A percentile compares a stretch with the other conserved stretches of the same genome.
These are phyloP conservation scores for Leucocoprinus sp. DNA, from an alignment of 768 basidiomycete species.

Conservation along the genomic window DNA sequence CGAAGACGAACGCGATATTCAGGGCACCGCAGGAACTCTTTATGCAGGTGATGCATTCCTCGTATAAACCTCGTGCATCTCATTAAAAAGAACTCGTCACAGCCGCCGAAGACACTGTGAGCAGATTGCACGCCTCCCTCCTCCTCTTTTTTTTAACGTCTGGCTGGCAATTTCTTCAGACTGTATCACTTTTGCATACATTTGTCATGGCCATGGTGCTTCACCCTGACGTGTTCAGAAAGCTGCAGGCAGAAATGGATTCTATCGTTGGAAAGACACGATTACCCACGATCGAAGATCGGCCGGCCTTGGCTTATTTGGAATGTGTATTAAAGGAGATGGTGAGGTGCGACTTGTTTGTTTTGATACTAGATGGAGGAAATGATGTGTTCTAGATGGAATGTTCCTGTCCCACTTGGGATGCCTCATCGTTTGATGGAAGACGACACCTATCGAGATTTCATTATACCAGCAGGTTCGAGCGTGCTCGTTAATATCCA, in stretches of 20 bases:
- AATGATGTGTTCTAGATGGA: slow-evolving; percentile 29
- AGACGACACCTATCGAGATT: slow-evolving; percentile 40
- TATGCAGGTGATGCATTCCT: slow-evolving; percentile 31
- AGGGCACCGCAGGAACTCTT: slow-evolving; percentile 47
- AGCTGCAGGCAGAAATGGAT: slow-evolving; percentile 47
- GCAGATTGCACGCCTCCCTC: slow-evolving; percentile 5
- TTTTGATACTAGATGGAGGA: background rate
- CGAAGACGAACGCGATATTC: slow-evolving; percentile 46
- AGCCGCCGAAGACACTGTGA: slow-evolving; percentile 36
- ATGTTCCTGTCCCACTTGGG: slow-evolving; percentile 40
- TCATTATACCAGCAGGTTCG: slow-evolving; percentile 37
- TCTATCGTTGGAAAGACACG: slow-evolving; percentile 33
- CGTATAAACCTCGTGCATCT: background rate
- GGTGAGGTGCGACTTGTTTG: slow-evolving; percentile 25
- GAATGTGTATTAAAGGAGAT: slow-evolving; percentile 40
- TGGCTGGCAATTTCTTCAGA: too few relatives aligned
- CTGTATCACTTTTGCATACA: slow-evolving; percentile 37
- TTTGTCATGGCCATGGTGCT: slow-evolving; percentile 49
- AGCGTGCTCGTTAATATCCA: slow-evolving; percentile 36
- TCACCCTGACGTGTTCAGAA: slow-evolving; percentile 39
- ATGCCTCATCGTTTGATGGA: slow-evolving; percentile 45
- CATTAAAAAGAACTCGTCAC: too few relatives aligned
- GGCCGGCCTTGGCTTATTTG: slow-evolving; percentile 38
- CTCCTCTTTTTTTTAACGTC: too few relatives aligned
- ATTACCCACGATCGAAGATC: slow-evolving; percentile 38